Conservation (phyloP, 225 moss, liverwort and hornwort species). For the Takakia lepidozioides region DNA sequence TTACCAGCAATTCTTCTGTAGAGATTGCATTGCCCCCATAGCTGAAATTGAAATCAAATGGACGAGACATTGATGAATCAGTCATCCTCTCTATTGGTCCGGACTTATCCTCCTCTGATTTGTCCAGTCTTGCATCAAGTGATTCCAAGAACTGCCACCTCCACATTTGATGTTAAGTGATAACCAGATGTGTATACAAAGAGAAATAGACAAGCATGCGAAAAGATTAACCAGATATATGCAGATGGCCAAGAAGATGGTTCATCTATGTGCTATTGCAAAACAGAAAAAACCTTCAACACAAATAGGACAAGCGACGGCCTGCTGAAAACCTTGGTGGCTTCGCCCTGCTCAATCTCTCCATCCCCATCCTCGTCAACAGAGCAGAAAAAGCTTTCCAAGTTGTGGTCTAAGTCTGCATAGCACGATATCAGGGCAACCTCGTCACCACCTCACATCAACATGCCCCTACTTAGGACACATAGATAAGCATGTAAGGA, state of each 20-base stretch:
- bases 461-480: too few species aligned
- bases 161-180: neutral
- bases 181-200: neutral
- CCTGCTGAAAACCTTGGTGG: constrained; percentile 41
- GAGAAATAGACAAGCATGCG: neutral
- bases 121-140: constrained; percentile 24
- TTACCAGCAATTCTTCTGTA: constrained; percentile 53
- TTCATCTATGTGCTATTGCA: too few species aligned
- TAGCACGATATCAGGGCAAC: too few species aligned
- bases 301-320: constrained; percentile 1
- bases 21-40: constrained; percentile 55
- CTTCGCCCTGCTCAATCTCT: constrained; percentile 55
- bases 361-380: constrained; percentile 56
- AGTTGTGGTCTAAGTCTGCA: constrained; percentile 21
- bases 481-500: too few species aligned
- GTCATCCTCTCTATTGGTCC: constrained; percentile 42
- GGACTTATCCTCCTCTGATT: constrained; percentile 13
- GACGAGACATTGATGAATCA: constrained; percentile 32
- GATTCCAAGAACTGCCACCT: constrained; percentile 36
- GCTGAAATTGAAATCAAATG: constrained; percentile 47
- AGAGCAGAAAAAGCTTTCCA: constrained; percentile 35
- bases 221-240: neutral
- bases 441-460: too few species aligned
- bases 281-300: neutral
- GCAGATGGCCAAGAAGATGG: neutral